Evolutionary conservation across 2,329 filamentous ascomycete genomes (phyloP).

Genomic region (Pseudogymnoascus sp.): DNA sequence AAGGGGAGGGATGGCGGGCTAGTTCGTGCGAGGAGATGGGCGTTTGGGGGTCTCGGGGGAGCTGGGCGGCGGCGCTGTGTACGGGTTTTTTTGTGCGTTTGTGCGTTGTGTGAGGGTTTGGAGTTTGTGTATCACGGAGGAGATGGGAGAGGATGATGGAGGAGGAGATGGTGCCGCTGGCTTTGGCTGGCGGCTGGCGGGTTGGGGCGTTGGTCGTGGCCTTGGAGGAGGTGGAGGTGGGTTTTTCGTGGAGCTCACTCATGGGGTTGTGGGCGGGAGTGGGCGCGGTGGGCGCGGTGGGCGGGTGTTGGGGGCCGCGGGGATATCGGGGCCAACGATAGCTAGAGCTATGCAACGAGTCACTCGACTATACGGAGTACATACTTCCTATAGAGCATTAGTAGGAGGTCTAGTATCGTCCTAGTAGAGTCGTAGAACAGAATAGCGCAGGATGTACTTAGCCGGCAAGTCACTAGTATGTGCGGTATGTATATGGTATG

Average conservation of each 20-base stretch:
- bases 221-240: background rate
- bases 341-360: background rate
- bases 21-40: background rate
- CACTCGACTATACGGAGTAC: background rate
- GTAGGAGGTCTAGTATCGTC: background rate
- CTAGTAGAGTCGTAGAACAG: background rate
- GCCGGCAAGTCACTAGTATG: background rate
- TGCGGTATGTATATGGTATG: background rate
- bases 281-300: too few species aligned
- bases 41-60: background rate
- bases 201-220: background rate
- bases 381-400: background rate
- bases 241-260: too few species aligned
- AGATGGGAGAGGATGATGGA: background rate
- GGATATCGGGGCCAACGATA: background rate
- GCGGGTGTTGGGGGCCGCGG: background rate
- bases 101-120: background rate
- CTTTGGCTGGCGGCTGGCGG: background rate
- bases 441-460: background rate
- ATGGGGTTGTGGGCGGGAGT: too few species aligned
- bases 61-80: background rate
- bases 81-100: background rate
- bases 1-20: background rate
- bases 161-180: background rate
- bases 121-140: background rate